Percentiles rank a stretch among this genome's conserved stretches.
Evolutionary conservation across 2,329 filamentous ascomycete genomes (phyloP).

Genomic region (Trichoderma oligosporum): DNA sequence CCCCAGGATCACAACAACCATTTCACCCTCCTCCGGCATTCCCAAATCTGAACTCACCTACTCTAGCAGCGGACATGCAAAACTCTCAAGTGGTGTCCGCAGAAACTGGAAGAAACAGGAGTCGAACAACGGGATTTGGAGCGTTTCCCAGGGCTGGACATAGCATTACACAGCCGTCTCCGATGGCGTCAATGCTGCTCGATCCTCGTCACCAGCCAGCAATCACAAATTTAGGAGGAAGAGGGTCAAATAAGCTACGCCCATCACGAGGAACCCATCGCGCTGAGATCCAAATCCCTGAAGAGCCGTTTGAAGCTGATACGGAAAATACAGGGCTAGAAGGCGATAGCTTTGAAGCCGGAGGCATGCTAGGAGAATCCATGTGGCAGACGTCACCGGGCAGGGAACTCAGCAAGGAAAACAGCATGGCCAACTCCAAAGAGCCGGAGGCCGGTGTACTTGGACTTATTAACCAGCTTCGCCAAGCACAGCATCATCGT

Average conservation of each 20-base stretch:
- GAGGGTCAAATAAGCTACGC: slow-evolving; percentile 47
- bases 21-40: slow-evolving; percentile 76
- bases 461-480: slow-evolving; percentile 56
- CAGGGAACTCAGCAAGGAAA: slow-evolving; percentile 49
- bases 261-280: slow-evolving; percentile 44
- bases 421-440: slow-evolving; percentile 44
- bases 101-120: slow-evolving; percentile 44
- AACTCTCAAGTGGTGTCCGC: slow-evolving; percentile 43
- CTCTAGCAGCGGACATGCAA: slow-evolving; percentile 53
- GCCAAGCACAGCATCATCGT: slow-evolving; percentile 53
- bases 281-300: slow-evolving; percentile 50
- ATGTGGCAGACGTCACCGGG: slow-evolving; percentile 57
- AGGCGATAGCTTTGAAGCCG: slow-evolving; percentile 49
- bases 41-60: slow-evolving; percentile 65
- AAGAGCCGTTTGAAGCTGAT: slow-evolving; percentile 52
- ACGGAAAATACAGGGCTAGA: slow-evolving; percentile 48
- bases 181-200: slow-evolving; percentile 68
- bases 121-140: slow-evolving; percentile 36
- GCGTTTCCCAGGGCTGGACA: slow-evolving; percentile 32
- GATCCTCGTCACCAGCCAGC: slow-evolving; percentile 72
- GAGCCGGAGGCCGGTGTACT: slow-evolving; percentile 54
- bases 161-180: slow-evolving; percentile 52
- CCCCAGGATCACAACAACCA: slow-evolving; percentile 48
- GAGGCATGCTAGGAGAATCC: slow-evolving; percentile 53
- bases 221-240: slow-evolving; percentile 42